These are phyloP conservation scores for Tulasnella sp. DNA, from an alignment of 768 basidiomycete genomes.

Conservation along the genomic window DNA sequence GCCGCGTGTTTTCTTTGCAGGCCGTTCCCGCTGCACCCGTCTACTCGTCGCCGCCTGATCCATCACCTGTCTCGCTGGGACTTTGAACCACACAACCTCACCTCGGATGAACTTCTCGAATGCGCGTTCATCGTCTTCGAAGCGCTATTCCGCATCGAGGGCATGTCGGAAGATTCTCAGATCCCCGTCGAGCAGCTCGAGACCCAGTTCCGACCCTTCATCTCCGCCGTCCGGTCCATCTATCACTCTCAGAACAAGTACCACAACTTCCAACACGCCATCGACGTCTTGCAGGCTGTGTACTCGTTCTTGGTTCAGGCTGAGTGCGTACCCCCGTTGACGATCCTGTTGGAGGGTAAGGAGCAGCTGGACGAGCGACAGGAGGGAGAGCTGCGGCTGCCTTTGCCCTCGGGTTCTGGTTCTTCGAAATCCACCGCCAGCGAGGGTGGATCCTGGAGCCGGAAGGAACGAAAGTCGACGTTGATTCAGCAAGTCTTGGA, in stretches of 20 bases:
- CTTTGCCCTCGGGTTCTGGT: neutral
- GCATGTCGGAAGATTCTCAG: constrained; percentile 42
- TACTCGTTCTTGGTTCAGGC: constrained; percentile 79
- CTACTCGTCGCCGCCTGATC: constrained; percentile 41
- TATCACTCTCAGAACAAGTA: constrained; percentile 91
- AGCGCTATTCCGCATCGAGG: constrained; percentile 66
- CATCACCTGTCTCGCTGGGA: constrained; percentile 71
- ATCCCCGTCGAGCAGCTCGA: constrained; percentile 64
- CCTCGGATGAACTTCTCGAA: constrained; percentile 74
- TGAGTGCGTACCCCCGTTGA: constrained; percentile 74
- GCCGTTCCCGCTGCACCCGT: neutral
- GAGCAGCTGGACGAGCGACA: constrained; percentile 37
- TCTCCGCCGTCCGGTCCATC: constrained; percentile 84
- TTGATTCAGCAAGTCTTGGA: constrained; percentile 39
- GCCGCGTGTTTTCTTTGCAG: neutral
- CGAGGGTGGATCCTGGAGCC: constrained; percentile 32
- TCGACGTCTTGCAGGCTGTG: constrained; percentile 92
- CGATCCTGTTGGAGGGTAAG: constrained; percentile 54
- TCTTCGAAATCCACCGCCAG: constrained; percentile 39
- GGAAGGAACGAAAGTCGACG: constrained; percentile 33
- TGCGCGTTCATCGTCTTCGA: constrained; percentile 88
- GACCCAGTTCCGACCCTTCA: constrained; percentile 46
- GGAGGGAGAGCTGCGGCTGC: neutral
- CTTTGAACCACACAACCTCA: constrained; percentile 83
- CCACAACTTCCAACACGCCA: constrained; percentile 96